These are phyloP conservation scores for Metschnikowia arizonensis DNA, from an alignment of 805 yeast species.

Conservation along the genomic window DNA sequence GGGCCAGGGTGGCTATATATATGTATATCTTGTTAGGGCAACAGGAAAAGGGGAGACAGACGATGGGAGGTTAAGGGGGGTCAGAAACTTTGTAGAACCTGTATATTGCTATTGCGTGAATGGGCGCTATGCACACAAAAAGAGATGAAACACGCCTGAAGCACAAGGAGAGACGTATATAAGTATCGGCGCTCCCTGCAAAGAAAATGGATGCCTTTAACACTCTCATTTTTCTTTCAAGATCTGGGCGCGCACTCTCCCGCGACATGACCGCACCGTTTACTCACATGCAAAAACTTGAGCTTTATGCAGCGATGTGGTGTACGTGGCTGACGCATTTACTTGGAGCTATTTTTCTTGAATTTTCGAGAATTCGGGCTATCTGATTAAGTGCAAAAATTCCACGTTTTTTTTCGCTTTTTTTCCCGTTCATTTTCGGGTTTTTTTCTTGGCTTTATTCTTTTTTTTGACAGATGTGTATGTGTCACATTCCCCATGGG, in stretches of 20 bases:
- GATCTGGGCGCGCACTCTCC: conserved; percentile 6
- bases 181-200: conserved; percentile 1
- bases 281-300: neutral
- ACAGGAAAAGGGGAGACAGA: too few species aligned
- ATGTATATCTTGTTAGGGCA: too few species aligned
- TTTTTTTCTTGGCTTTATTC: too few species aligned
- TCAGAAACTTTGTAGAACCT: neutral
- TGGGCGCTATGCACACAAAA: conserved; percentile 3
- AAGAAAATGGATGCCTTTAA: conserved; percentile 2
- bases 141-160: conserved; percentile 4
- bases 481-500: too few species aligned
- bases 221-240: conserved; percentile 1
- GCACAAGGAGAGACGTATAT: conserved; percentile 2
- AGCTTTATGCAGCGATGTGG: neutral
- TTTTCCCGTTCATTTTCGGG: too few species aligned
- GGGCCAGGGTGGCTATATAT: conserved; percentile 4
- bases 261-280: neutral
- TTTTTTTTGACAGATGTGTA: too few species aligned
- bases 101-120: neutral
- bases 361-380: too few species aligned
- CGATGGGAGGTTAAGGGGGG: neutral
- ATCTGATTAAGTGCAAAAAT: too few species aligned
- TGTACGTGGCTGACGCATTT: too few species aligned
- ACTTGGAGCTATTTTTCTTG: too few species aligned
- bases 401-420: too few species aligned